These are phyloP conservation scores for Escallonia herrerae DNA, from an alignment of 129 eudicot genomes.

Conservation along the genomic window DNA sequence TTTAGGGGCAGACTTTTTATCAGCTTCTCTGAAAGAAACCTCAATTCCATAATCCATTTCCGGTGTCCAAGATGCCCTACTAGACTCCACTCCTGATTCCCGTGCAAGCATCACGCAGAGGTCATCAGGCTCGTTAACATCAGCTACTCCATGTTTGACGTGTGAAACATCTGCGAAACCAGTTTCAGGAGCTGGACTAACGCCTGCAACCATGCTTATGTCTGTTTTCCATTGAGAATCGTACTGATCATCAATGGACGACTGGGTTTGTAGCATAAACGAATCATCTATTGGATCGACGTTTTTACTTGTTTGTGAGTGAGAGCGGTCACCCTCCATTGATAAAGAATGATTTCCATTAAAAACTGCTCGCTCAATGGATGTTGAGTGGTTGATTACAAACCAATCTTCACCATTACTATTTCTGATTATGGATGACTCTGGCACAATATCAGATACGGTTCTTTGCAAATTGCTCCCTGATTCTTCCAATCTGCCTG, in stretches of 20 bases:
- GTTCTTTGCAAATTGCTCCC: conserved; percentile 13
- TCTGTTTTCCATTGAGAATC: conserved; percentile 61
- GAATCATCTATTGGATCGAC: conserved; percentile 63
- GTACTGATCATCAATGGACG: conserved; percentile 26
- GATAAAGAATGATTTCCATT: conserved; percentile 28
- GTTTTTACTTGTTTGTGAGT: conserved; percentile 32
- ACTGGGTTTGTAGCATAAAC: conserved; percentile 73
- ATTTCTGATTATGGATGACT: conserved; percentile 38
- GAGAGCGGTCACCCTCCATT: conserved; percentile 23
- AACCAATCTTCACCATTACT: conserved; percentile 77
- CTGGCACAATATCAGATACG: conserved; percentile 41
- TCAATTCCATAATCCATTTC: conserved; percentile 75
- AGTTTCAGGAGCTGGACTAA: conserved; percentile 18
- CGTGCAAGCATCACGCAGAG: conserved; percentile 67
- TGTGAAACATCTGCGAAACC: conserved; percentile 25
- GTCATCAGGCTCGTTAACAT: conserved; percentile 60
- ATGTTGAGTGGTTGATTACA: conserved; percentile 42
- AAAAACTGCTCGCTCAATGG: conserved; percentile 26
- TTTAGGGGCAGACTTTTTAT: conserved; percentile 43
- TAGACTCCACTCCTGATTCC: conserved; percentile 55
- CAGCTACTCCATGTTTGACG: conserved; percentile 18
- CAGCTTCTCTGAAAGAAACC: conserved; percentile 40
- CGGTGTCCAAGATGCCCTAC: conserved; percentile 68
- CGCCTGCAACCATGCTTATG: conserved; percentile 46
- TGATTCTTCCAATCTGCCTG: conserved; percentile 32